phyloP scores from a whole-genome alignment of 495 filamentous ascomycete species.

The Lepraria neglecta region DNA sequence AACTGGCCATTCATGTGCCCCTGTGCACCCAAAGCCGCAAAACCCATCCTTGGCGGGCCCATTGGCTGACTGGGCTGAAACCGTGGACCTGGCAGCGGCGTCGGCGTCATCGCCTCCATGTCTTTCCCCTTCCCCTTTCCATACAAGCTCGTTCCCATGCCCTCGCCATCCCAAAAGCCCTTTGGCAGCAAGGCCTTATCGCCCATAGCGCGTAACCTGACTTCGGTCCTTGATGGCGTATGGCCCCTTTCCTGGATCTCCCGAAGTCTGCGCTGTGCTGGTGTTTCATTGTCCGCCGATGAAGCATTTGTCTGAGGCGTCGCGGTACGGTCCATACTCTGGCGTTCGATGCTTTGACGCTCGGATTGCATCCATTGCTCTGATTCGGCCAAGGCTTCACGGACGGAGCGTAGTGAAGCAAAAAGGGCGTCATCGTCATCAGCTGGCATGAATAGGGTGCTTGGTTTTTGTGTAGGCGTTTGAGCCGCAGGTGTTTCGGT shows the following conservation, averaged over 20 bases:
- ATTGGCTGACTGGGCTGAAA: background rate
- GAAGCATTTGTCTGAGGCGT: constrained; percentile 14
- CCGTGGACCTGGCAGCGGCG: too few species aligned
- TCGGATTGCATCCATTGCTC: constrained; percentile 27
- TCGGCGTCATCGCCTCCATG: background rate
- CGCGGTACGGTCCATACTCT: background rate
- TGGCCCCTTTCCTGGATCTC: constrained; percentile 18
- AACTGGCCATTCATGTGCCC: background rate
- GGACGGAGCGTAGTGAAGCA: constrained; percentile 25
- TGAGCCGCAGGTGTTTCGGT: background rate
- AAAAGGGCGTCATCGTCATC: constrained; percentile 25
- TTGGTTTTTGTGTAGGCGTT: background rate
- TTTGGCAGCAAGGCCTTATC: constrained; percentile 21
- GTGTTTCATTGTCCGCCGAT: constrained; percentile 13
- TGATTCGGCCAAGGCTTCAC: constrained; percentile 26
- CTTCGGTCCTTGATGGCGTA: constrained; percentile 26
- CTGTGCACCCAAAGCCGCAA: constrained; percentile 14
- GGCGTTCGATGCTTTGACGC: constrained; percentile 22
- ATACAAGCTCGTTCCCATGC: background rate
- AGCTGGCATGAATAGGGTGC: background rate
- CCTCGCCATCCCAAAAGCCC: constrained; percentile 17
- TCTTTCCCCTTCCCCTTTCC: background rate
- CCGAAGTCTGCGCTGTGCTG: constrained; percentile 15
- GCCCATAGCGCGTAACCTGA: constrained; percentile 20
- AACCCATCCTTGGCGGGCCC: constrained; percentile 13